Conservation (phyloP, 192 early-diverging fungal species). For the Geosiphon pyriformis region DNA sequence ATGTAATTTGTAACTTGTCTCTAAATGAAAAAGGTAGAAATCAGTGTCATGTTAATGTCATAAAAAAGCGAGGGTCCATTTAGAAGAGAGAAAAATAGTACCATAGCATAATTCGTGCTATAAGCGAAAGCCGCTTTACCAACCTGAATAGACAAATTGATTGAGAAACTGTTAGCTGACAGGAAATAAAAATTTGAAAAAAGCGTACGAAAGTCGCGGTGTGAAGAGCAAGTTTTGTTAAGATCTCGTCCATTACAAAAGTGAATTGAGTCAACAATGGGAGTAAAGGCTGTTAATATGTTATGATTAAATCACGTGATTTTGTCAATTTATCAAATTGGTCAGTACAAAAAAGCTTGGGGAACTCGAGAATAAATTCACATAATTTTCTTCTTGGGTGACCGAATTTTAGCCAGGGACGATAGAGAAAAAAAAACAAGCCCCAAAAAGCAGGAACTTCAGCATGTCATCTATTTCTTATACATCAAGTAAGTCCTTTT, state of each 20-base stretch:
- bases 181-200: not conserved
- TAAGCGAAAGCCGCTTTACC: constrained; percentile 55
- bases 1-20: constrained; percentile 43
- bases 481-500: constrained; percentile 7
- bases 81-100: not conserved
- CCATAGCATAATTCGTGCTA: constrained; percentile 38
- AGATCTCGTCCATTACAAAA: constrained; percentile 52
- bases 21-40: constrained; percentile 9
- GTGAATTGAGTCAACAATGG: too few relatives aligned
- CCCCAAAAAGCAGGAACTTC: too few relatives aligned
- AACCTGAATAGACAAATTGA: constrained; percentile 21
- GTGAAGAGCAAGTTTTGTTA: constrained; percentile 56
- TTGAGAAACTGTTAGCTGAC: not conserved
- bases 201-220: constrained; percentile 42
- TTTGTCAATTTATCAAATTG: too few relatives aligned
- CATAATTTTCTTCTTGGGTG: too few relatives aligned
- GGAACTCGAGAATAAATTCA: too few relatives aligned
- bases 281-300: too few relatives aligned
- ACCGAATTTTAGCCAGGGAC: too few relatives aligned
- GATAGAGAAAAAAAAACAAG: too few relatives aligned
- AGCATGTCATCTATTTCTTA: constrained; percentile 15
- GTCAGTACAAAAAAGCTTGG: too few relatives aligned
- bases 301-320: too few relatives aligned
- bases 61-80: not conserved
- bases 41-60: not conserved